Conservation (phyloP, 768 basidiomycete species). For the Leccinellum luteum region DNA sequence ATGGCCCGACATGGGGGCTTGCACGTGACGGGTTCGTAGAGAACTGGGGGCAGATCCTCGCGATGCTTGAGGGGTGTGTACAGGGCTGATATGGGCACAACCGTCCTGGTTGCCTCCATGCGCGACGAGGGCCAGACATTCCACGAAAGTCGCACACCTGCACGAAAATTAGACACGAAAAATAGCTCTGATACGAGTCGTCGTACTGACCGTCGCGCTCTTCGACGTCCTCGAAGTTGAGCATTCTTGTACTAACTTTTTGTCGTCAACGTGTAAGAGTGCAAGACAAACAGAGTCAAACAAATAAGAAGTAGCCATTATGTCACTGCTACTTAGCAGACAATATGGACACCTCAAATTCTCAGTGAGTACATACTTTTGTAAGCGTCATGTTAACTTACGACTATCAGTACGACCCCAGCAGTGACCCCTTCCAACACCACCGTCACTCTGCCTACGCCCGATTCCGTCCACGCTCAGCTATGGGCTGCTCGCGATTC, state of each 20-base stretch:
- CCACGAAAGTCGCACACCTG: conserved; percentile 95
- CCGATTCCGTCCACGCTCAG: conserved; percentile 18
- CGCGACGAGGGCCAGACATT: conserved; percentile 98
- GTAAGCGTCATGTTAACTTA: not conserved
- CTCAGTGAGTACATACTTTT: too few relatives aligned
- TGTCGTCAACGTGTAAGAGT: conserved; percentile 29
- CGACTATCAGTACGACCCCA: not conserved
- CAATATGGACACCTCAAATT: not conserved
- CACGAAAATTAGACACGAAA: not conserved
- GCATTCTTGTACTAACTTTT: conserved; percentile 45
- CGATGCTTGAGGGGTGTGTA: conserved; percentile 94
- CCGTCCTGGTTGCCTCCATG: conserved; percentile 96
- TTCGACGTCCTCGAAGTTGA: conserved; percentile 96
- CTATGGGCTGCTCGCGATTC: not conserved
- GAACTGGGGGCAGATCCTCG: conserved; percentile 91
- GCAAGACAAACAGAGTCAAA: conserved; percentile 21
- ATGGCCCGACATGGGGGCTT: conserved; percentile 97
- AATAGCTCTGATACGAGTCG: not conserved
- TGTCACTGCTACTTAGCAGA: not conserved
- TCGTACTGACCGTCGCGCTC: conserved; percentile 80
- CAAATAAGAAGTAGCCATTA: conserved; percentile 7
- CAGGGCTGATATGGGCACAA: conserved; percentile 96
- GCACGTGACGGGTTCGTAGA: conserved; percentile 98
- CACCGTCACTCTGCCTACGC: conserved; percentile 31
- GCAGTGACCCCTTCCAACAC: conserved; percentile 20